phyloP scores from a whole-genome alignment of 2,329 filamentous ascomycete genomes.

The Xylariaceae sp. region DNA sequence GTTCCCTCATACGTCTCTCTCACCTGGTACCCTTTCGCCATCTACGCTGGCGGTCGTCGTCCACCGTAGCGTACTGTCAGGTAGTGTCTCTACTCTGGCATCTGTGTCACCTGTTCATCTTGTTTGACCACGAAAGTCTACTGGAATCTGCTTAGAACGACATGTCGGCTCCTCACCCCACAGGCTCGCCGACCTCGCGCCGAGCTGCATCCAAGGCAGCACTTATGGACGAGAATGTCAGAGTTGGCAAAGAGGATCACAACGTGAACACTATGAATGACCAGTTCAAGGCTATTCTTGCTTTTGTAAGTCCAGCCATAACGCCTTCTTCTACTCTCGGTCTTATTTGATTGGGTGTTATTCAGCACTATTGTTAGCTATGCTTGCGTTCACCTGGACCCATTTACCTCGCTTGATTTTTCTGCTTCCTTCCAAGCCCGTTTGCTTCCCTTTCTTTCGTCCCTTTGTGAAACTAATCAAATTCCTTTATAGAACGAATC shows the following conservation, averaged over 20 bases:
- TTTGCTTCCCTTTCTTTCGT: not conserved
- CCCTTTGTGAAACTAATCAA: constrained; percentile 1
- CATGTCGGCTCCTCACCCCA: constrained; percentile 39
- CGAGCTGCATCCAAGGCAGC: constrained; percentile 33
- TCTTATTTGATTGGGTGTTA: no score
- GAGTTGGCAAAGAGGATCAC: constrained; percentile 35
- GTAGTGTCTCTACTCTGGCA: constrained; percentile 27
- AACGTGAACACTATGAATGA: constrained; percentile 32
- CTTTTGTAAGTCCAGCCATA: constrained; percentile 30
- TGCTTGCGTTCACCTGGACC: not conserved
- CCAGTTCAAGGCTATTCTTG: constrained; percentile 27
- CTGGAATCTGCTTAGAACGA: constrained; percentile 7
- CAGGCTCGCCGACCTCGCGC: constrained; percentile 40
- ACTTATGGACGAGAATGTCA: constrained; percentile 36
- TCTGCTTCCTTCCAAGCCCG: not conserved
- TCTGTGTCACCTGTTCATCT: constrained; percentile 30
- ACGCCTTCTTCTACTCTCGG: not conserved
- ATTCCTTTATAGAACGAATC: constrained; percentile 21
- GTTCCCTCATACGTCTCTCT: constrained; percentile 9
- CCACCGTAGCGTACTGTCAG: constrained; percentile 26
- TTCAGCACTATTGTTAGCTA: not conserved
- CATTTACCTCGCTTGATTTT: not conserved
- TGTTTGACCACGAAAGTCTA: constrained; percentile 1
- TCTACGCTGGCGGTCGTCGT: constrained; percentile 16
- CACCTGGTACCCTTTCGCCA: constrained; percentile 14